phyloP scores from a whole-genome alignment of 148 eudicot species.

The Gaultheria prostrata region DNA sequence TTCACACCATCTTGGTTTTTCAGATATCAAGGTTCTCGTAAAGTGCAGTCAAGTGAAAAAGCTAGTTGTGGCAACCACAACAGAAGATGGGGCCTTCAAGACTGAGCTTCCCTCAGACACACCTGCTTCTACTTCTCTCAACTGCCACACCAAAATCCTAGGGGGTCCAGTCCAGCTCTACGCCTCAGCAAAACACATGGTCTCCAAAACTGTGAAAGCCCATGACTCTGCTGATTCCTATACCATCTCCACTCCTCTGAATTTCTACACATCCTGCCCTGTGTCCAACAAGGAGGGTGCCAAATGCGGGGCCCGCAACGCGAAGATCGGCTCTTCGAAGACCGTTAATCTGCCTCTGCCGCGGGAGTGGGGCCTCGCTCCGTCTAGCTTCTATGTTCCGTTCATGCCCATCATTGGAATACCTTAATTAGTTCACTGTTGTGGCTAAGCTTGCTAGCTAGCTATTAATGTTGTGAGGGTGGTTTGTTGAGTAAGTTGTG shows the following conservation, averaged over 20 bases:
- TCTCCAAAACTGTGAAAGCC: slow-evolving; percentile 23
- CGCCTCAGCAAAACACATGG: slow-evolving; percentile 28
- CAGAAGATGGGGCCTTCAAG: slow-evolving; percentile 48
- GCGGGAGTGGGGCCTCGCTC: slow-evolving; percentile 71
- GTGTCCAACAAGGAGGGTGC: neutral
- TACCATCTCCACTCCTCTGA: slow-evolving; percentile 41
- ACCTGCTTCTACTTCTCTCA: slow-evolving; percentile 1
- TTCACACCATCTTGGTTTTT: neutral
- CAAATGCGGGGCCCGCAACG: slow-evolving; percentile 24
- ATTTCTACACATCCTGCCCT: slow-evolving; percentile 57
- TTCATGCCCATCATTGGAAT: slow-evolving; percentile 76
- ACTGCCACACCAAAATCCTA: slow-evolving; percentile 52
- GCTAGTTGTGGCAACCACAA: slow-evolving; percentile 38
- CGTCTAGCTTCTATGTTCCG: slow-evolving; percentile 57
- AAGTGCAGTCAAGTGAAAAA: slow-evolving; percentile 67
- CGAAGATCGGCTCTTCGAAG: slow-evolving; percentile 48
- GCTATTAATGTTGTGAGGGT: neutral
- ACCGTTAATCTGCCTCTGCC: slow-evolving; percentile 65
- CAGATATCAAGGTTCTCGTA: slow-evolving; percentile 58
- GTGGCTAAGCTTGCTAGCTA: neutral
- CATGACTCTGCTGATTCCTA: slow-evolving; percentile 23
- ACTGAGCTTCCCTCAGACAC: slow-evolving; percentile 44
- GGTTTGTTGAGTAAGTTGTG: neutral
- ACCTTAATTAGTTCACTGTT: slow-evolving; percentile 34
- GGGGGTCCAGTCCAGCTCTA: slow-evolving; percentile 73